Percentiles rank a stretch among this genome's conserved stretches.
These are phyloP conservation scores for Yamadazyma aaseri DNA, from an alignment of 1,139 yeast species.

Conservation along the genomic window DNA sequence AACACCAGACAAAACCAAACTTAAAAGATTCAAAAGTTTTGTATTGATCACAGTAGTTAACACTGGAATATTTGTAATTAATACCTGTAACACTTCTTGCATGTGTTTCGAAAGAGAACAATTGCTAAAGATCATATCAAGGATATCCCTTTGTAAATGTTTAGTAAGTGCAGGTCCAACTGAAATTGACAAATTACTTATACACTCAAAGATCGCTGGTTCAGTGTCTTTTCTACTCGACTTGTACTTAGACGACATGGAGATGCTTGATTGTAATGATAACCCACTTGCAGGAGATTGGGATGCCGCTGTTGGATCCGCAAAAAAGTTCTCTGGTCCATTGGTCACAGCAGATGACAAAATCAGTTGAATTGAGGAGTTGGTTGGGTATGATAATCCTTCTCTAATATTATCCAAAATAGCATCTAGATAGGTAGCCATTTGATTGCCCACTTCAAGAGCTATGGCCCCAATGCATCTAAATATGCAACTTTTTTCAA, in stretches of 20 bases:
- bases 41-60: slow-evolving; percentile 71
- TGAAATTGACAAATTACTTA: slow-evolving; percentile 82
- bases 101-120: slow-evolving; percentile 82
- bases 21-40: slow-evolving; percentile 68
- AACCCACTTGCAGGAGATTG: slow-evolving; percentile 16
- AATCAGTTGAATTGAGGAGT: slow-evolving; percentile 42
- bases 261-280: slow-evolving; percentile 26
- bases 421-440: slow-evolving; percentile 86
- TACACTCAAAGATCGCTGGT: slow-evolving; percentile 85
- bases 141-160: slow-evolving; percentile 76
- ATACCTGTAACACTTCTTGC: slow-evolving; percentile 68
- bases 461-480: slow-evolving; percentile 86
- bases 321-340: slow-evolving; percentile 17
- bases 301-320: slow-evolving; percentile 10
- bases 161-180: slow-evolving; percentile 95
- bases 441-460: slow-evolving; percentile 78
- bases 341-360: slow-evolving; percentile 41
- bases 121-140: slow-evolving; percentile 71
- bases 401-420: slow-evolving; percentile 82
- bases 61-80: slow-evolving; percentile 77
- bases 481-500: slow-evolving; percentile 75
- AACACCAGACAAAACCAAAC: slow-evolving; percentile 79
- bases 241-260: slow-evolving; percentile 53
- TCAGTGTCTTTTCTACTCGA: slow-evolving; percentile 72
- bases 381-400: slow-evolving; percentile 56